These are phyloP conservation scores for Aspergillus phoenicis DNA, from an alignment of 2,329 filamentous ascomycete species.

Conservation along the genomic window DNA sequence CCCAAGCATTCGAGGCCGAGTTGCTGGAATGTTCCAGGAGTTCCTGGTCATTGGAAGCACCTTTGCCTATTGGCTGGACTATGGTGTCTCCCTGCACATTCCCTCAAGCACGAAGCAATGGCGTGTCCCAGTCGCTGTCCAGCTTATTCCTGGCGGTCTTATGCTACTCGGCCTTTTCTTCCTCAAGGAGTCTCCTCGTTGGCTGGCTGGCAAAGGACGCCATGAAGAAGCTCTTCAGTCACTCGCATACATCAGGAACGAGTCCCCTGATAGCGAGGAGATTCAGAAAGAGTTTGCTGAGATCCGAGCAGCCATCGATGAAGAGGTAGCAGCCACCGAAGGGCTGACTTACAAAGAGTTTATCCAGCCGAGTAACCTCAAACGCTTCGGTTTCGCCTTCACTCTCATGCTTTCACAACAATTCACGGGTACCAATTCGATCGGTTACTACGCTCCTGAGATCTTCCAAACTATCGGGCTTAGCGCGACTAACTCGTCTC, in stretches of 20 bases:
- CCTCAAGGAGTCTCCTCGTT: conserved; percentile 56
- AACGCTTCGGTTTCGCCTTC: conserved; percentile 41
- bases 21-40: conserved; percentile 42
- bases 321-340: conserved; percentile 44
- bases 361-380: conserved; percentile 40
- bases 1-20: conserved; percentile 35
- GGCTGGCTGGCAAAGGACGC: conserved; percentile 57
- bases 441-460: conserved; percentile 44
- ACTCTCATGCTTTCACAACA: conserved; percentile 47
- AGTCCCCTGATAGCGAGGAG: conserved; percentile 27
- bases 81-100: conserved; percentile 52
- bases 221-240: conserved; percentile 47
- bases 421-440: conserved; percentile 43
- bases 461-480: conserved; percentile 43
- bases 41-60: conserved; percentile 49
- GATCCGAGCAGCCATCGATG: conserved; percentile 45
- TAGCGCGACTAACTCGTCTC: conserved; percentile 34
- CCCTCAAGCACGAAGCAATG: conserved; percentile 52
- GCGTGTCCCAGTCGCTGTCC: conserved; percentile 56
- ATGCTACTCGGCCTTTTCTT: conserved; percentile 55
- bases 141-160: conserved; percentile 56
- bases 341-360: conserved; percentile 48
- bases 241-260: conserved; percentile 42
- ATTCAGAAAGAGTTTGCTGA: conserved; percentile 42
- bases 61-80: conserved; percentile 57